Percentiles rank a stretch among this genome's conserved stretches.
These are phyloP conservation scores for Xerophyta viscosa DNA, from an alignment of 106 monocot genomes.

Conservation along the genomic window DNA sequence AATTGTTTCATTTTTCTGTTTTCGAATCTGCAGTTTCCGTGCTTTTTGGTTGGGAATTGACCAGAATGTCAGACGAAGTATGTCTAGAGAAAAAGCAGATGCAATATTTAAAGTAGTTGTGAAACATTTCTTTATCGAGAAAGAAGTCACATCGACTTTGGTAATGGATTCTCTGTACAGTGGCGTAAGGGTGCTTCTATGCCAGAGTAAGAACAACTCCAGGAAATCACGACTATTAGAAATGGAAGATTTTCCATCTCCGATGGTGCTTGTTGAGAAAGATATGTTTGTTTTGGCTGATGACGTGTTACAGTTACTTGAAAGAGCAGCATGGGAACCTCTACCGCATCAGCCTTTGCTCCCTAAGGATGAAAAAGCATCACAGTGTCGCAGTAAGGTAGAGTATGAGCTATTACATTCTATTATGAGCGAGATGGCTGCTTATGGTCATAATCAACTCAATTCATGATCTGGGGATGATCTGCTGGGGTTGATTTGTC, in stretches of 20 bases:
- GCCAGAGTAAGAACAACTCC: slow-evolving; percentile 59
- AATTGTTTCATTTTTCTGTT: too few relatives aligned
- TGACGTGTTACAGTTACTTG: slow-evolving; percentile 66
- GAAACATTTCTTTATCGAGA: slow-evolving; percentile 86
- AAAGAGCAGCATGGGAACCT: slow-evolving; percentile 55
- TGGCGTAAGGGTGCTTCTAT: slow-evolving; percentile 74
- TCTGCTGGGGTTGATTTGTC: too few relatives aligned
- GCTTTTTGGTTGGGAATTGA: slow-evolving; percentile 72
- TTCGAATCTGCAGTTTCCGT: slow-evolving; percentile 80
- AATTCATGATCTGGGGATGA: too few relatives aligned
- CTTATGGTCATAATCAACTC: too few relatives aligned
- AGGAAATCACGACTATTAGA: slow-evolving; percentile 29
- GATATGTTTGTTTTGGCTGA: slow-evolving; percentile 76
- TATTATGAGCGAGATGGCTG: too few relatives aligned
- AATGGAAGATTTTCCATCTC: slow-evolving; percentile 42
- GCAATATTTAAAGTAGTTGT: slow-evolving; percentile 71
- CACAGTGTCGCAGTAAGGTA: slow-evolving; percentile 79
- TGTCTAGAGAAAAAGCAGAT: slow-evolving; percentile 72
- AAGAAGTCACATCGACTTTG: slow-evolving; percentile 95
- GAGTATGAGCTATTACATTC: too few relatives aligned
- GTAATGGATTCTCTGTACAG: slow-evolving; percentile 96
- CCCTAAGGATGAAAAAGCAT: slow-evolving; percentile 74
- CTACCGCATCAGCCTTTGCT: slow-evolving; percentile 50
- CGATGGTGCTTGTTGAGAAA: slow-evolving; percentile 56
- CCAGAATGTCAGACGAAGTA: slow-evolving; percentile 28